Base-by-base conservation (phyloP, 805 yeast species). In the Pichia exigua region DNA sequence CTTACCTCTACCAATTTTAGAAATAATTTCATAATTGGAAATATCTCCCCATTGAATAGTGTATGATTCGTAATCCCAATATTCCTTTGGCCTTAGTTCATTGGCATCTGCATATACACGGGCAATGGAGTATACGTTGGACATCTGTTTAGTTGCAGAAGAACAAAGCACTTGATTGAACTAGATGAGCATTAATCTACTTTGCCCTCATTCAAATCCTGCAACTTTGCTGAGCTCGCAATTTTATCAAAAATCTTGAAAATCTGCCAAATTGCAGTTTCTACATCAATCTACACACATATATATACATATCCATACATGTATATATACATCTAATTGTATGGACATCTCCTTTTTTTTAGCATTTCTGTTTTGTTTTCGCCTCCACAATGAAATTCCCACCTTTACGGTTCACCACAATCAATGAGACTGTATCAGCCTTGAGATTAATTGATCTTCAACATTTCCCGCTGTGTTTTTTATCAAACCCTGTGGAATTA, bases 1-100 rank as follows among this genome's bases (percentile, higher is more conserved):
- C 69, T 89, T 89, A 47, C 97, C 97, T 52, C 97, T 77, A 12
- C 97, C 97, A 47, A 91, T 77, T 66, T 89, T 90, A 55, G 81
- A 80, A 41, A 85, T 75, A 45, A 90, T 83, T 70, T 91, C 97
- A 67, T 90, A 90, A 63, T 85, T 82, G n/a, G 82, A 78, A 58
- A 87, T 95, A 43, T 80, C 73, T 39, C 94, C 90, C 96, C 97
- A 90, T 58, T 80, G 79, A 55, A 91, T 82, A 41, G 79, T 77
- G 47, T 84, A 78, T 61, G 78, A 80, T 57, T 74, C 77, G 57
- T 81, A 81, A 69, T 91, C 96, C 92, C 96, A 91, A 70, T 87
- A 91, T 54, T 79, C 78, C 64, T 80, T 82, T 38, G 95, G 91
- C 68, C 87, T 84, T 47, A 77, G 70, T 42, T 78, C 77, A 62